Percentiles rank a stretch among this genome's conserved stretches.
phyloP scores from a whole-genome alignment of 768 basidiomycete genomes.

The Myochromella boudieri region DNA sequence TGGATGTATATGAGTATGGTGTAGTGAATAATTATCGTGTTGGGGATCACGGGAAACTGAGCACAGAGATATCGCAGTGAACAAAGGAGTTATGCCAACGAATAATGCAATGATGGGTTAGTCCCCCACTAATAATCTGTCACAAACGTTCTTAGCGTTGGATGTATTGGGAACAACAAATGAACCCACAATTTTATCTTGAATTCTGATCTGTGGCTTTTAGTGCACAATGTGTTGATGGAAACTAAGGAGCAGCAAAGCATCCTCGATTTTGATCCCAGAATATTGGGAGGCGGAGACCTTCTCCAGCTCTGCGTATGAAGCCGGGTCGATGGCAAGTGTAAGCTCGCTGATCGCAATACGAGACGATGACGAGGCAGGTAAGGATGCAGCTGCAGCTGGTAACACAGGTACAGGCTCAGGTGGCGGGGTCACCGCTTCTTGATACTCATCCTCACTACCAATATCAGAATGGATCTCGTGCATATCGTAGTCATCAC shows the following conservation, averaged over 20 bases:
- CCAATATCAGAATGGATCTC: conserved; percentile 49
- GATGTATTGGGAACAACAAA: too few relatives aligned
- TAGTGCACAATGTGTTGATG: conserved; percentile 64
- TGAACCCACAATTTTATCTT: too few relatives aligned
- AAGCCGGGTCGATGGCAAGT: conserved; percentile 37
- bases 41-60: neutral
- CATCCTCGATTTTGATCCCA: conserved; percentile 72
- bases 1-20: neutral
- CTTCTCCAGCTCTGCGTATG: conserved; percentile 52
- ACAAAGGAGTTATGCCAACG: conserved; percentile 8
- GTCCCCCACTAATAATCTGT: too few relatives aligned
- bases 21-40: neutral
- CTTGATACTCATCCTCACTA: conserved; percentile 73
- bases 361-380: conserved; percentile 28
- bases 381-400: conserved; percentile 25
- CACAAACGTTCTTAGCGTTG: too few relatives aligned
- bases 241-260: conserved; percentile 71
- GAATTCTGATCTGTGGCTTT: too few relatives aligned
- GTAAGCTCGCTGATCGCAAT: conserved; percentile 30
- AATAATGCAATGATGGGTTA: conserved; percentile 8
- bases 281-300: conserved; percentile 39
- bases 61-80: neutral
- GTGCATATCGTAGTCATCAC: conserved; percentile 42
- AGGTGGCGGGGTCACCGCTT: conserved; percentile 73
- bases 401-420: conserved; percentile 40